Conservation (phyloP, 2,329 filamentous ascomycete species). For the Paracamarosporium sp. region DNA sequence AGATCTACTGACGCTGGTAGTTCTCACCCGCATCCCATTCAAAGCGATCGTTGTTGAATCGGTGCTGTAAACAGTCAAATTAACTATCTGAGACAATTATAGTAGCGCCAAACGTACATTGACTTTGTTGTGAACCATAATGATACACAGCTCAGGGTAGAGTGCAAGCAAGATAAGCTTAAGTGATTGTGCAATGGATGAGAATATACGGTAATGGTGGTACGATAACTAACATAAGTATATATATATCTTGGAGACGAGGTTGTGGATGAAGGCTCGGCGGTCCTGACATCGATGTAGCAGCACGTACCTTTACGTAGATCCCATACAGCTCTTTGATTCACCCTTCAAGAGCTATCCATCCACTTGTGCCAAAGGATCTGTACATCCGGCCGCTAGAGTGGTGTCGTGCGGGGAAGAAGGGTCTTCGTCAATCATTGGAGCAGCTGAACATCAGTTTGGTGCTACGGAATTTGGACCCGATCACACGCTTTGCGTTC, state of each 20-base stretch:
- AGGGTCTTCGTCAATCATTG: background rate
- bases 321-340: too few relatives aligned
- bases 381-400: background rate
- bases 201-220: too few relatives aligned
- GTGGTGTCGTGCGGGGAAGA: constrained; percentile 1
- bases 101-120: background rate
- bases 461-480: too few relatives aligned
- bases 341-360: background rate
- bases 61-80: constrained; percentile 24
- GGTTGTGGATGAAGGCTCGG: background rate
- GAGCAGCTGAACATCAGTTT: background rate
- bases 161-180: too few relatives aligned
- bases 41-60: constrained; percentile 29
- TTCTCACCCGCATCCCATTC: constrained; percentile 37
- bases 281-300: background rate
- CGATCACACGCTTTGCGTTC: background rate
- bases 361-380: background rate
- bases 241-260: background rate
- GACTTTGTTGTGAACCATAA: constrained; percentile 21
- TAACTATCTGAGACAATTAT: background rate
- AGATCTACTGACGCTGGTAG: constrained; percentile 28
- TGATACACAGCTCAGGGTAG: too few relatives aligned
- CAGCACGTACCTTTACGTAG: background rate
- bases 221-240: too few relatives aligned
- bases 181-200: too few relatives aligned